Evolutionary conservation across 257 asterid species (phyloP), one percentile per base, ranked within the genome.

Genomic region (Nemophila menziesii): DNA sequence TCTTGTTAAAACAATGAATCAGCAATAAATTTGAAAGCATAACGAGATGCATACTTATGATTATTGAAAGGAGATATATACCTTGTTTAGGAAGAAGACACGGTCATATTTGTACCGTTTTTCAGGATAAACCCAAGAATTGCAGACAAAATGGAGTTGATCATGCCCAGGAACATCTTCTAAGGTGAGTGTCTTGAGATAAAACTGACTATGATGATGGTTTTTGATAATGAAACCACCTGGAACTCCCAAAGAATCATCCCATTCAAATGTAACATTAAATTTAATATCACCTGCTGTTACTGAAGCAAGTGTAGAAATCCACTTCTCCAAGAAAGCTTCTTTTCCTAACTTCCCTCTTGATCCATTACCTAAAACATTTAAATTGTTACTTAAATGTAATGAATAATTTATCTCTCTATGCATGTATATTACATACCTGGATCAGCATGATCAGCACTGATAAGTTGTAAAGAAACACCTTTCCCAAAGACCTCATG

Each of bases 401-500:
- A 29, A 29, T 7, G 36, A 29, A 2, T 29, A 7, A 2, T 29
- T 29, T 29, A 29, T 29, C 1, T 24, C 4, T 24, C 4, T 24
- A 24, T 24, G 9, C 9, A 24, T 24, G 9, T 24, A 24, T 24
- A 24, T 7, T 2, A 1, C 13, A 2, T 11, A 39, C 60, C 58
- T 4, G 41, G 59, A 5, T 77, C 69, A 43, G 40, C 24, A 39
- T 51, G 62, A 12, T 37, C 66, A 12, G 86, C 49, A 36, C 90
- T 78, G 68, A 87, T 53, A 22, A 87, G 90, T 73, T 75, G 92
- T 4, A 87, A 29, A 0, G 79, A 65, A 16, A 87, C 77, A 8
- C 83, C 75, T 68, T 58, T 70, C 19, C 86, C 81, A 8, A 72
- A 55, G 16, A 73, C 45, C 65, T 89, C 95, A 8, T 75, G 44